Conservation (phyloP, 345 rosid species). For the Lepidium africanum region DNA sequence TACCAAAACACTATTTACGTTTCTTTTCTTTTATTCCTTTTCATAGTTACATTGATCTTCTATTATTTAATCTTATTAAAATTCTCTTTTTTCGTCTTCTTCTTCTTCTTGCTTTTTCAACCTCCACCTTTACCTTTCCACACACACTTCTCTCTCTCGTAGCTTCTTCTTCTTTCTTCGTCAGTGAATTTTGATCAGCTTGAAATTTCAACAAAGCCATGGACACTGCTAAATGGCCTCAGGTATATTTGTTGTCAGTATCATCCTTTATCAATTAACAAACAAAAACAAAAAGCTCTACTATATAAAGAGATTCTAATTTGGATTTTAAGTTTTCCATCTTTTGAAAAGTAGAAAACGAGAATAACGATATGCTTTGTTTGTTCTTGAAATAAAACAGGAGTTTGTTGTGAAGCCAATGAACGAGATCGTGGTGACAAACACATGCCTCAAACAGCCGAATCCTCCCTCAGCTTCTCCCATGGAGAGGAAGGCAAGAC, state of each 20-base stretch:
- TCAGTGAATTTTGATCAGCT: slow-evolving; percentile 4
- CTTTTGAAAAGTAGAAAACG: neutral
- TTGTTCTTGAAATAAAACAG: slow-evolving; percentile 21
- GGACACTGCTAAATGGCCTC: slow-evolving; percentile 97
- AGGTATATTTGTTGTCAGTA: slow-evolving; percentile 36
- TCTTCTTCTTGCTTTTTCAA: slow-evolving; percentile 14
- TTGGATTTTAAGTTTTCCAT: neutral
- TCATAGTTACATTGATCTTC: neutral
- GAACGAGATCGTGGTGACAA: slow-evolving; percentile 62
- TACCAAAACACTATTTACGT: neutral
- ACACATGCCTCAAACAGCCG: slow-evolving; percentile 37
- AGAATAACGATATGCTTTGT: neutral
- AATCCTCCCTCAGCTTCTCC: neutral
- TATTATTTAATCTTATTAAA: neutral
- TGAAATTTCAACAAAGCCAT: slow-evolving; percentile 31
- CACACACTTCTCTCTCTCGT: neutral
- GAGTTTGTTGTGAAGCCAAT: slow-evolving; percentile 86
- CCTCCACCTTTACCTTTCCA: slow-evolving; percentile 19
- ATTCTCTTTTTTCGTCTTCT: slow-evolving; percentile 24
- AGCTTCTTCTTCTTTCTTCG: neutral
- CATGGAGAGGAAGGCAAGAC: slow-evolving; percentile 58
- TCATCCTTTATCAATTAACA: neutral
- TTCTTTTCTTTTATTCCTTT: neutral
- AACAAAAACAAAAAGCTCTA: neutral
- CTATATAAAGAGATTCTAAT: too few species aligned